phyloP scores from a whole-genome alignment of 129 eudicot genomes.

The Mikania micrantha region DNA sequence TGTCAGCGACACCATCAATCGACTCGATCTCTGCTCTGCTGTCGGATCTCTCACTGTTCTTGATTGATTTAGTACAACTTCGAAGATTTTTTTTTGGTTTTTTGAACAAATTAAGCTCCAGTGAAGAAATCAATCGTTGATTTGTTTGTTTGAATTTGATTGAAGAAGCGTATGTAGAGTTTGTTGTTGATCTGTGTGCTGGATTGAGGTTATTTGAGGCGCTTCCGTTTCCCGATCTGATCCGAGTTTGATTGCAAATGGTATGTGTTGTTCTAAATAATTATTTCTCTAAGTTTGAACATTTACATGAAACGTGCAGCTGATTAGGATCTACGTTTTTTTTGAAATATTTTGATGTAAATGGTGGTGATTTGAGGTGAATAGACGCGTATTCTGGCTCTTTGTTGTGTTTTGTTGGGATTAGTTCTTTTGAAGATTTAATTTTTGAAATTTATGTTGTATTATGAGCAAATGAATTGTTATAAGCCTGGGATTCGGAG shows the following conservation, averaged over 20 bases:
- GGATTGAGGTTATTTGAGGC: constrained; percentile 14
- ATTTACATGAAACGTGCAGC: neutral
- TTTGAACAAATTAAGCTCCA: neutral
- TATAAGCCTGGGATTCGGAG: neutral
- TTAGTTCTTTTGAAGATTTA: neutral
- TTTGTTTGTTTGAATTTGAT: neutral
- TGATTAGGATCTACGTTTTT: constrained; percentile 15
- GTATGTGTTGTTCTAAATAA: constrained; percentile 2
- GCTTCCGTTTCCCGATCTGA: constrained; percentile 32
- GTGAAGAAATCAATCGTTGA: neutral
- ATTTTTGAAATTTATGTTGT: neutral
- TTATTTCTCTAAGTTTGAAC: neutral
- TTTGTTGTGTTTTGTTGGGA: neutral
- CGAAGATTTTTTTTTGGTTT: neutral
- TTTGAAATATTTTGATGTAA: neutral
- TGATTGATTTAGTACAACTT: neutral
- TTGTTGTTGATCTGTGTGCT: constrained; percentile 21
- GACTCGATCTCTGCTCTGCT: constrained; percentile 21
- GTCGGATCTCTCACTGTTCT: constrained; percentile 1
- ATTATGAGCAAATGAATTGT: neutral
- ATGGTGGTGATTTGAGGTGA: constrained; percentile 12
- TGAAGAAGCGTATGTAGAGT: neutral
- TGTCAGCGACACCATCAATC: neutral
- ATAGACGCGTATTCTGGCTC: neutral
- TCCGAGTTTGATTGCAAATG: constrained; percentile 21